Percentiles rank a stretch among this genome's conserved stretches.
Evolutionary conservation across 1,284 basidiomycete genomes (phyloP).

Genomic region (Tylopilus sp.): DNA sequence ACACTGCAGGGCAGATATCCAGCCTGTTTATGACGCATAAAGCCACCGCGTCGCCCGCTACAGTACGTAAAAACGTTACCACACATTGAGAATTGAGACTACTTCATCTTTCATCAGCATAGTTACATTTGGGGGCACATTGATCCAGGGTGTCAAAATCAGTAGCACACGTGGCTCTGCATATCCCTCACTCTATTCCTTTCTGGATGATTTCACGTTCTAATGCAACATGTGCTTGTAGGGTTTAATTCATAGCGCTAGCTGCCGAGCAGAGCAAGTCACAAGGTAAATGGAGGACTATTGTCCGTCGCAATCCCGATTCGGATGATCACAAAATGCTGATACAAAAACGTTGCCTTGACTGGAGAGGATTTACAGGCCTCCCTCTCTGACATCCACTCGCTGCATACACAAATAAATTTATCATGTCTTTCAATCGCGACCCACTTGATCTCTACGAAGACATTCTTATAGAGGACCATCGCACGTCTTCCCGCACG

Average conservation of each 20-base stretch:
- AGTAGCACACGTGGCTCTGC: neutral
- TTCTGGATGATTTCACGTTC: neutral
- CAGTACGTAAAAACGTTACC: neutral
- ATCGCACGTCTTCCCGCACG: neutral
- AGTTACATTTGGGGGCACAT: neutral
- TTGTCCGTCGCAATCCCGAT: neutral
- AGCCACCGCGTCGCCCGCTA: neutral
- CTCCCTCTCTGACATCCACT: neutral
- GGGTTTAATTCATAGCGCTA: neutral
- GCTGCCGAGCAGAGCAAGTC: neutral
- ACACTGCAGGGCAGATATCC: no score
- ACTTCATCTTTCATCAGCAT: neutral
- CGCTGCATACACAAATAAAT: neutral
- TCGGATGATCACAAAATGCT: neutral
- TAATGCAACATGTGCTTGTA: neutral
- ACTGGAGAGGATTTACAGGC: neutral
- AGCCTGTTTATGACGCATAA: no score
- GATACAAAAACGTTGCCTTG: neutral
- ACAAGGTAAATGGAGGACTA: neutral
- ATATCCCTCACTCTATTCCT: no score
- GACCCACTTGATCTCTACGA: neutral
- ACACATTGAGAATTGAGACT: neutral
- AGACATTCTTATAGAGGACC: neutral
- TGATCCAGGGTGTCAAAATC: neutral
- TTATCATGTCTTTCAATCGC: neutral